phyloP scores from a whole-genome alignment of 371 early-diverging fungal genomes.

The Amoeboaphelidium occidentale region DNA sequence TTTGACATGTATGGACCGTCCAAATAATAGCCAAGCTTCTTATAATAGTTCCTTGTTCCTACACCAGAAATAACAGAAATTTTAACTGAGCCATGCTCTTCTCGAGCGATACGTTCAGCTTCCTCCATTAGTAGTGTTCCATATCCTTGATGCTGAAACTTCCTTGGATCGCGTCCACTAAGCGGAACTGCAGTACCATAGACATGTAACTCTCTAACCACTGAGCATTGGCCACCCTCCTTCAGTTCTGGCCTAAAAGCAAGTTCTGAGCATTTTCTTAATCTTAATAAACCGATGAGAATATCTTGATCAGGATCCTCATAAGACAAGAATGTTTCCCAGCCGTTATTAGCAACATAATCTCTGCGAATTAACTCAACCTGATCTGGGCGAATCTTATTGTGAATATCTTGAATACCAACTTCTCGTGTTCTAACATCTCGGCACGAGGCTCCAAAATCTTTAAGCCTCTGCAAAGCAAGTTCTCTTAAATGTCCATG shows the following conservation, averaged over 20 bases:
- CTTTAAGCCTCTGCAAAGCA: constrained; percentile 90
- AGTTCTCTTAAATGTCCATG: constrained; percentile 97
- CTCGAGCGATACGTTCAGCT: constrained; percentile 95
- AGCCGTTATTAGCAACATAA: constrained; percentile 96
- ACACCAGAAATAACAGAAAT: constrained; percentile 95
- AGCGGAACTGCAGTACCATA: constrained; percentile 97
- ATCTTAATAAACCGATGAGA: constrained; percentile 83
- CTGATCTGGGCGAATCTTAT: constrained; percentile 65
- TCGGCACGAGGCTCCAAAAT: constrained; percentile 87
- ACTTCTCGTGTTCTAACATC: constrained; percentile 99
- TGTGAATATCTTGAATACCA: constrained; percentile 96
- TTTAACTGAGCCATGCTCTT: constrained; percentile 93
- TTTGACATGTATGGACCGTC: constrained; percentile 46
- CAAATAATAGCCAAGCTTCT: constrained; percentile 89
- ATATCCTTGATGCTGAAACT: constrained; percentile 99
- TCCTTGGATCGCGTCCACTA: constrained; percentile 80
- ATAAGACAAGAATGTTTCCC: constrained; percentile 99
- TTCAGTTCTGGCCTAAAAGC: constrained; percentile 86
- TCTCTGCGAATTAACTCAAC: constrained; percentile 95
- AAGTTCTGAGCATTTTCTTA: constrained; percentile 77
- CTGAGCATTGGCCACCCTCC: constrained; percentile 44
- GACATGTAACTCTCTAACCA: constrained; percentile 98
- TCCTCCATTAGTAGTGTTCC: constrained; percentile 97
- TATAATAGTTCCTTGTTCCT: constrained; percentile 97
- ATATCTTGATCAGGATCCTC: constrained; percentile 98